These are phyloP conservation scores for Austropuccinia psidii DNA, from an alignment of 1,284 basidiomycete genomes.

Conservation along the genomic window DNA sequence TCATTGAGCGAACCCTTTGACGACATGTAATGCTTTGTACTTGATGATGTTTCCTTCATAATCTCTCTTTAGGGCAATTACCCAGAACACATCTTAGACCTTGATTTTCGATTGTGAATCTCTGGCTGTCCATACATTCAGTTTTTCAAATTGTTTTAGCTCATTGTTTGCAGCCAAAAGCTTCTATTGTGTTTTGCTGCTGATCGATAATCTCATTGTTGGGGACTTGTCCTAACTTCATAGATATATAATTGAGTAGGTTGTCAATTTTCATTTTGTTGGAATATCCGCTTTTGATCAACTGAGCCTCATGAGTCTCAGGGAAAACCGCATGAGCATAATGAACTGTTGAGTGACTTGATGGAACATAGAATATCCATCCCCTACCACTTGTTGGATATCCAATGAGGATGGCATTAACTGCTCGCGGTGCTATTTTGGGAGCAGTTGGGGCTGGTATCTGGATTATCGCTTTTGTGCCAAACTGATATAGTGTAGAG, in stretches of 20 bases:
- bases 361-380: neutral
- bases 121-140: neutral
- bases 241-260: neutral
- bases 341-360: neutral
- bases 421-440: neutral
- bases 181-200: no score
- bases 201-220: neutral
- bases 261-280: neutral
- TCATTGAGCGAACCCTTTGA: neutral
- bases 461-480: neutral
- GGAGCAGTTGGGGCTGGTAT: neutral
- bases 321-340: neutral
- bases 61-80: neutral
- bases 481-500: constrained; percentile 1
- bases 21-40: neutral
- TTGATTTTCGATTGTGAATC: neutral
- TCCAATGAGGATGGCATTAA: neutral
- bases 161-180: neutral
- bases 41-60: neutral
- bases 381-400: neutral
- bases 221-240: neutral
- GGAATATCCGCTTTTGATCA: neutral
- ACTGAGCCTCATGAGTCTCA: neutral
- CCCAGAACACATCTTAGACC: neutral
- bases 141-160: neutral